Base-by-base conservation (phyloP, 2,329 filamentous ascomycete species). In the Penicillium crustosum region DNA sequence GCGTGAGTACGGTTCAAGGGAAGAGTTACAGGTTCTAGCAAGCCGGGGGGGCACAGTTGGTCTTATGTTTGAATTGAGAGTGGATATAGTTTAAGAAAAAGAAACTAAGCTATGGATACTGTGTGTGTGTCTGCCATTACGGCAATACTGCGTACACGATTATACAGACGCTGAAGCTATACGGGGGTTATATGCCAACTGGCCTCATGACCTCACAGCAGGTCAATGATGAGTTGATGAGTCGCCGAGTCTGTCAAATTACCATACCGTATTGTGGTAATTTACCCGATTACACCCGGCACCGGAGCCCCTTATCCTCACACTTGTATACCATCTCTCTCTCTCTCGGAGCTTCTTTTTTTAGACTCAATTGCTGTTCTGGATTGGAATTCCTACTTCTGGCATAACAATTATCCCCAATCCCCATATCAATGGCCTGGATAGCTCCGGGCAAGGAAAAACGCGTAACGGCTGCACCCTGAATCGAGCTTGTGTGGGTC, bases 401-500 rank as follows among this genome's bases (percentile, higher is more conserved):
- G 4, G 19, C 3, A 45, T 7, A 1, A 27, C 2, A 6, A 13
- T 19, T 9, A 27, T 10, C 7, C 8, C 5, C 17, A 33, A 13
- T 33, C 13, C 27, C 39, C 19, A 33, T 43, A 13, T 10, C 23
- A 33, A 44, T 21, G n/a, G 17, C 7, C 10, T 41, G 2, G 12
- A 42, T 21, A 38, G 19, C 27, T 27, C 7, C 17, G 21, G 13
- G 17, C 2, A 33, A 45, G 31, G 49, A 6, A 33, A 12, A 48
- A 29, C 36, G 43, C 49, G 55, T 53, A 48, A 53, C 49, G 55
- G 27, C 15, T 45, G 48, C 47, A 52, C 48, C 49, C 54, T 57
- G 55, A 42, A 61, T 62, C 55, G 58, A 67, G 65, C 65, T 67
- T 61, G 54, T 67, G 65, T 66, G 64, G 65, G 65, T 66, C 65